Evolutionary conservation across 2,329 filamentous ascomycete species (phyloP).

Genomic region (Hypoxylon sp.): DNA sequence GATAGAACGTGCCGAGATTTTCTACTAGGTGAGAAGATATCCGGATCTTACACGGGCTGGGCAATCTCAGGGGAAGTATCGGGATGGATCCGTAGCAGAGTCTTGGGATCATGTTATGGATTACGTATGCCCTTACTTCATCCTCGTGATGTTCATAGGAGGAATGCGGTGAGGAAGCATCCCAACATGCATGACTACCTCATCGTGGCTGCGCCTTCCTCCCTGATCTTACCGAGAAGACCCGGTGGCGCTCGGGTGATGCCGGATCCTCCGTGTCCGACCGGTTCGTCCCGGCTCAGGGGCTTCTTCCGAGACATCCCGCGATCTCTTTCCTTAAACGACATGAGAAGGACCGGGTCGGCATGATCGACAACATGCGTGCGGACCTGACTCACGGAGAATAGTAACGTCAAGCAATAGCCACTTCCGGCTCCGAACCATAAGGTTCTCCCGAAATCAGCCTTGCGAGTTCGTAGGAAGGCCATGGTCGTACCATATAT

Average conservation of each 20-base stretch:
- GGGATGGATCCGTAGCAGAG: not conserved
- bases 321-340: not conserved
- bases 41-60: not conserved
- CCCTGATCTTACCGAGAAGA: constrained; percentile 24
- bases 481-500: not conserved
- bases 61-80: constrained; percentile 5
- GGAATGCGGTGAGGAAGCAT: not conserved
- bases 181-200: not conserved
- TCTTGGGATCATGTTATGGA: constrained; percentile 6
- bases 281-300: constrained; percentile 34
- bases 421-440: not conserved
- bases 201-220: not conserved
- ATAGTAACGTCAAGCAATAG: constrained; percentile 5
- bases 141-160: constrained; percentile 6
- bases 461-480: not conserved
- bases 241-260: constrained; percentile 34
- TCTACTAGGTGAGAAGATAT: not conserved
- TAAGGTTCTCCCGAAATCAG: not conserved
- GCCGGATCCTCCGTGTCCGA: constrained; percentile 7
- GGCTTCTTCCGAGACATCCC: constrained; percentile 25
- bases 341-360: not conserved
- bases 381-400: constrained; percentile 14
- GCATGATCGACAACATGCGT: not conserved
- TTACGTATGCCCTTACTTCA: constrained; percentile 7
- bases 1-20: constrained; percentile 5